Base-by-base conservation (phyloP, 768 basidiomycete species). In the Sarcodon sp. region DNA sequence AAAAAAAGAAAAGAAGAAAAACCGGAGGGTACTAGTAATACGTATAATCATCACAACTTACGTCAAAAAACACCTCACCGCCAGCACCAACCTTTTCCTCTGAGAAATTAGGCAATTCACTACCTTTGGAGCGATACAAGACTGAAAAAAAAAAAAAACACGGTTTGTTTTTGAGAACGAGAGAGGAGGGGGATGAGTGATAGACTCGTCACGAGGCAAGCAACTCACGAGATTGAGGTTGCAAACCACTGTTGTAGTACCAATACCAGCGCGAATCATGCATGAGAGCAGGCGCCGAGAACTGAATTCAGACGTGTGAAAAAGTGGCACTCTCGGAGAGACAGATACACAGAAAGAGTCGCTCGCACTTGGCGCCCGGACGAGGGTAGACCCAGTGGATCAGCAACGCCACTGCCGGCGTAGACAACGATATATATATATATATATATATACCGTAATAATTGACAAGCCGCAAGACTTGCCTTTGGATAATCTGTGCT, bases 41-140 rank as follows among this genome's bases (percentile, higher is more conserved):
- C 51, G 39, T 33, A 34, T 33, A 33, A 12, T 3, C 3, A 45
- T 7, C 33, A n/a, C 33, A 33, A 3, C 76, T 49, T 55, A 82
- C 81, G 61, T 91, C 84, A 56, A 90, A 89, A 63, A 85, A 90
- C 3, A 88, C 68, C 59, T 88, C 85, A 31, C 77, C 77, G 11
- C 68, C 73, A 13, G 64, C 57, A 31, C 66, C 69, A 36, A 56
- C 52, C 39, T 62, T 58, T 13, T 66, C 64, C 35, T 68, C 57
- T 37, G 70, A 69, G 57, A 76, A 71, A 53, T 74, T 71, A 36
- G 84, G 85, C 43, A 83, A 63, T 13, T 55, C 61, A 5, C 61
- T 63, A 50, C 73, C 70, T 54, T 64, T 73, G 31, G 80, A 81
- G 10, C 83, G 73, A 59, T 79, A 77, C 50, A 82, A 61, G 31